Base-by-base conservation (phyloP, 495 filamentous ascomycete species). In the Aspergillus heteromorphus region DNA sequence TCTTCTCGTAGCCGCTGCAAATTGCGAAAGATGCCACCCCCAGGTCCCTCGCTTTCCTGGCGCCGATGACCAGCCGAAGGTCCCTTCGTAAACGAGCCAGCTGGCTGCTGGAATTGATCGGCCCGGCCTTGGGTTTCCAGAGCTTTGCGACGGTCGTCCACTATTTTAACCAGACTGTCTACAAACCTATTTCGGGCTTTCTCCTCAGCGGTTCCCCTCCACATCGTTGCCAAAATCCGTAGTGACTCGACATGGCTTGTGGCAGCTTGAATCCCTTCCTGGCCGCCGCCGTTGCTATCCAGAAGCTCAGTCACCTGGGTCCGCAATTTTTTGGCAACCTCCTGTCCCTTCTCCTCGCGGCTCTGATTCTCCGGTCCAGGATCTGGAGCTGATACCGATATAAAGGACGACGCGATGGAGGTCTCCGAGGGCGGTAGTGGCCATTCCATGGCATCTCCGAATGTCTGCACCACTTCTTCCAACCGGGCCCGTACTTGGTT, bases 391-490 rank as follows among this genome's bases (percentile, higher is more conserved):
- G 88, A 90, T 9, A 95, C 88, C 30, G 88, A 89, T 27, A 92
- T 84, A 60, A 93, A 88, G 0, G 84, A 87, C 1, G 87, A 88
- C 14, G 83, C 79, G 51, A 88, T 61, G 2, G 83, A 86, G 6
- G 84, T 74, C 55, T 88, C 85, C 1, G 87, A 90, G 1, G 90
- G 92, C 1, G 92, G 88, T 38, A 97, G 80, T 11, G 88, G 85
- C 80, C 93, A 97, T 59, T 91, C 83, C 85, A 97, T 92, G 9
- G 95, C 95, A 56, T 91, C 85, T 49, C 91, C 91, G 64, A 97
- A 98, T 19, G 84, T 86, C 65, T 87, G 84, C 43, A 96, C 88
- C 6, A 96, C 90, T 1, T 85, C 79, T 61, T 96, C 90, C 10
- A 98, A 76, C 14, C 90, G 84, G 1, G 82, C 71, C 51, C 91